Evolutionary conservation across 805 yeast genomes (phyloP).

Genomic region (Candida parachauliodes): DNA sequence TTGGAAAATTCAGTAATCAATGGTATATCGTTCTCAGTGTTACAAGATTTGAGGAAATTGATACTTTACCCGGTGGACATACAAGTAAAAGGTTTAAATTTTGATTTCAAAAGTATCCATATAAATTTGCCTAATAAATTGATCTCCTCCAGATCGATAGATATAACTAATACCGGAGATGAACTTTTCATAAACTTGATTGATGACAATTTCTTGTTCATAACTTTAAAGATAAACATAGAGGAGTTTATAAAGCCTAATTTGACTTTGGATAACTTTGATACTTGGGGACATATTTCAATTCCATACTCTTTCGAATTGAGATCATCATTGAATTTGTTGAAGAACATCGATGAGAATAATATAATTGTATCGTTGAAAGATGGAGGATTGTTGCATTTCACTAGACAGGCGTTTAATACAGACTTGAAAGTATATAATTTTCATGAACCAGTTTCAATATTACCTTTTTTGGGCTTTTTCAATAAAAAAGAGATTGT

Average conservation of each 20-base stretch:
- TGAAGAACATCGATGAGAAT: conserved; percentile 40
- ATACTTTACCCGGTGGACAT: conserved; percentile 38
- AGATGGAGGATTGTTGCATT: conserved; percentile 75
- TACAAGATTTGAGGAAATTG: conserved; percentile 28
- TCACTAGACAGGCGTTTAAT: conserved; percentile 34
- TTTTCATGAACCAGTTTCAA: conserved; percentile 49
- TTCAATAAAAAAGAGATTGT: conserved; percentile 19
- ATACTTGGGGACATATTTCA: conserved; percentile 64
- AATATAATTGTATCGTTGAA: conserved; percentile 56
- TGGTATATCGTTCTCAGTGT: conserved; percentile 26
- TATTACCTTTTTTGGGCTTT: conserved; percentile 24
- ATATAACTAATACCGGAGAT: conserved; percentile 11
- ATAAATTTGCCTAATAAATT: conserved; percentile 24
- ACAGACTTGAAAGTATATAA: conserved; percentile 39
- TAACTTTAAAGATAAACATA: conserved; percentile 45
- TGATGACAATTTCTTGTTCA: conserved; percentile 47
- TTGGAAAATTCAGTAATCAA: conserved; percentile 22
- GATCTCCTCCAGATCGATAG: conserved; percentile 15
- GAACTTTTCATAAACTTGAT: conserved; percentile 50
- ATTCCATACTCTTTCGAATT: conserved; percentile 59
- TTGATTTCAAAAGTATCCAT: conserved; percentile 31
- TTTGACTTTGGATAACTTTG: conserved; percentile 26
- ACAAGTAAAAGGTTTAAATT: conserved; percentile 27
- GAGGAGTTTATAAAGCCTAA: conserved; percentile 37
- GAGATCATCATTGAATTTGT: conserved; percentile 24